Evolutionary conservation across 2,329 filamentous ascomycete species (phyloP), one percentile per base, ranked within the genome.

Genomic region (Cladophialophora bantiana): DNA sequence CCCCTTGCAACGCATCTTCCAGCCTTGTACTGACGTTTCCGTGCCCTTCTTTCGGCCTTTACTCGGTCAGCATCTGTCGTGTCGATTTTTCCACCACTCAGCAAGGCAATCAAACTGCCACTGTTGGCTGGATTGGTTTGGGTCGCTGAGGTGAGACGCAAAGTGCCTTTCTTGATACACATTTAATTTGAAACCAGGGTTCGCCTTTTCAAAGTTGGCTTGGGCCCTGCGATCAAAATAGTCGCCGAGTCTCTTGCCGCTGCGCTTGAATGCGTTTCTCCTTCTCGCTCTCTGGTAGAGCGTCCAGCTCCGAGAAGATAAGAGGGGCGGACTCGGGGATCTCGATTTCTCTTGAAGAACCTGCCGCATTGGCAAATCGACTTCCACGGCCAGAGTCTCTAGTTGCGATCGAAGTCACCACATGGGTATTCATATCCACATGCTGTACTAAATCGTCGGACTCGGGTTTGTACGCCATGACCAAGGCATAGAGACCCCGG

Each of bases 391-490:
- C n/a, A 12, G 64, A 20, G 7, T 64, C 65, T 9, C 62, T 64
- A 18, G 62, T 50, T 15, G 68, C 74, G 1, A 78, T 73, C 2
- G 76, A 70, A n/a, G 78, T 77, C n/a, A 76, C 73, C n/a, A 81
- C 77, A 3, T 75, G 73, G 1, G 77, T 73, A n/a, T 80, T 78
- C 15, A 82, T 71, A 53, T 78, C 48, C n/a, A 54, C 48, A 1
- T 48, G 38, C 15, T 59, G 53, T 12, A 59, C 38, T 31, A 64
- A 71, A 13, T 75, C 71, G n/a, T 71, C 65, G 0, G 73, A 67
- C 2, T 82, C 53, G 5, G 83, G 81, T 55, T 83, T 82, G 76
- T 80, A 86, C 0, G 83, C 83, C 76, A 88, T 81, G 32, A 89
- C 78, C 13, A 85, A 76, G 64, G 80, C 82, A 74, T 83, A 85